Base-by-base conservation (phyloP, 2,329 filamentous ascomycete species). In the Pseudovirgaria hyperparasitica region DNA sequence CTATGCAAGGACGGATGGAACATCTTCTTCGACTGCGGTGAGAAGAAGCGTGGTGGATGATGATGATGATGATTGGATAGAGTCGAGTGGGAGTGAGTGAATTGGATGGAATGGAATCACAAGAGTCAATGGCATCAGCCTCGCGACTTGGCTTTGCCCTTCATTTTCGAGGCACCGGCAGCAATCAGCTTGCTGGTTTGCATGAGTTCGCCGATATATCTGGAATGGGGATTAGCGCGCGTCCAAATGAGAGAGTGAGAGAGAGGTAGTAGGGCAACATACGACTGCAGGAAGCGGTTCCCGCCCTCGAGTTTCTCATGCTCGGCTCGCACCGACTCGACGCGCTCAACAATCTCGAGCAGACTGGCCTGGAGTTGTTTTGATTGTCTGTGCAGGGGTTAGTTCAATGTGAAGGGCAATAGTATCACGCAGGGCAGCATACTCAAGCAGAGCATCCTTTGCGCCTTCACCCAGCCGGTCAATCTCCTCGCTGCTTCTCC, bases 141-240 rank as follows among this genome's bases (percentile, higher is more conserved):
- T n/a, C n/a, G n/a, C n/a, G n/a, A n/a, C 33, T 52, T 52, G 38
- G 47, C 46, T 36, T 58, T 59, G 35, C 37, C 45, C 43, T 66
- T 72, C 36, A 54, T 53, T 44, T 68, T 69, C 19, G 58, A 56
- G 27, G 64, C 62, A 29, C 59, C 60, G 19, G 63, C 56, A 4
- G 61, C 60, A n/a, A 60, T 65, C 44, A 74, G 64, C 46, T 73
- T 72, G 42, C 63, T 67, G 40, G 70, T 74, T 44, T 82, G 82
- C 72, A 93, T 96, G 29, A 96, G 67, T 48, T 93, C 87, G 38
- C 87, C 87, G 45, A 96, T 96, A 52, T 96, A 96, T 54, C 93
- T 93, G 33, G 5, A 2, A 6, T 13, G n/a, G n/a, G 4, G 12
- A 32, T 44, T 39, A 52, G 43, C 19, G 17, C 9, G 27, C 9